Base-by-base conservation (phyloP, 371 early-diverging fungal species). In the Apophysomyces elegans region DNA sequence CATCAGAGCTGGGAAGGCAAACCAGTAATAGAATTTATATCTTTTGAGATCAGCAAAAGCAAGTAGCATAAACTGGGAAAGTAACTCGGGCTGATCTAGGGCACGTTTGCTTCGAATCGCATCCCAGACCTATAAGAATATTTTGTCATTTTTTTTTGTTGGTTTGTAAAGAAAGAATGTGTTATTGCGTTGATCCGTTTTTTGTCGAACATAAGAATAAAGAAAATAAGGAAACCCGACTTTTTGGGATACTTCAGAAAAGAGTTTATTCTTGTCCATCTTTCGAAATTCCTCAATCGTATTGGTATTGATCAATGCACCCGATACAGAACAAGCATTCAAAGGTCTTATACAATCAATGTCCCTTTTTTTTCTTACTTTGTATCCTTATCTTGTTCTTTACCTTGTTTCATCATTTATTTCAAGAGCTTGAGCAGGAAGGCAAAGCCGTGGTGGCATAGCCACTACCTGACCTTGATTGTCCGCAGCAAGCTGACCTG, bases 11-110 rank as follows among this genome's bases (percentile, higher is more conserved):
- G 98, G 98, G 70, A 94, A 96, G 9, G 87, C 94, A 69, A 95
- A 92, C 96, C 95, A 95, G 75, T 95, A 96, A 76, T 89, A 91
- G 74, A 93, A 98, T 71, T 88, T 90, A 85, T 94, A 94, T 72
- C 91, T 91, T 71, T 98, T 98, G 63, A 98, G 74, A 77, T 98
- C 96, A 0, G 96, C 95, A 84, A 93, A 96, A 2, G 96, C 88
- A 14, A 96, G 59, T 44, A 95, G 68, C 7, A 92, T 60, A 67
- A 96, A 95, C 5, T 76, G 75, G 47, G 80, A 76, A 37, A 97
- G 79, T 8, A 87, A 60, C 37, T 68, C 70, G 2, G 96, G 95
- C 37, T 84, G 56, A 26, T 70, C 37, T 1, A 90, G 62, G 0
- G 92, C 94, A n/a, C 69, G 70, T 14, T 93, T 91, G 44, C 83